Percentiles rank a stretch among this genome's conserved stretches.
Evolutionary conservation across 257 asterid species (phyloP).

Genomic region (Cordia subcordata): DNA sequence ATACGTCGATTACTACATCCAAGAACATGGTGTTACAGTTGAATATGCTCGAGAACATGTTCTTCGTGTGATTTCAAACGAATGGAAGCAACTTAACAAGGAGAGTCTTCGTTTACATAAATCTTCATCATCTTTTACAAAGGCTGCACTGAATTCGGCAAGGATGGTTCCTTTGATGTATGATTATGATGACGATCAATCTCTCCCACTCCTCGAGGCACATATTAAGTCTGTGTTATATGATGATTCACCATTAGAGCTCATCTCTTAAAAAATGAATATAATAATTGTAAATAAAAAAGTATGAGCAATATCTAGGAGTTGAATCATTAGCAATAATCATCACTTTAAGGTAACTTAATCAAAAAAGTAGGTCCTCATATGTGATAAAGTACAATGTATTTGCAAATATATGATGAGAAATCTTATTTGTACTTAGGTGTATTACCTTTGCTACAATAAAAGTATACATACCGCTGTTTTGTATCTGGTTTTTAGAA

Average conservation of each 20-base stretch:
- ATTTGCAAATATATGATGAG: no score
- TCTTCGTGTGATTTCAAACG: conserved; percentile 16
- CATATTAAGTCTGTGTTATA: conserved; percentile 9
- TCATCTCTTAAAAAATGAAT: no score
- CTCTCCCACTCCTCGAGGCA: conserved; percentile 20
- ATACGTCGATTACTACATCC: conserved; percentile 33
- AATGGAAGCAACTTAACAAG: conserved; percentile 35
- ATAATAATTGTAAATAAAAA: no score
- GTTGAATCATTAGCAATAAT: no score
- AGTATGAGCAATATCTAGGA: no score
- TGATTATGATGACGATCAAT: conserved; percentile 11
- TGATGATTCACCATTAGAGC: not conserved
- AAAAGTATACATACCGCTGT: no score
- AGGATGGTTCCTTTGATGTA: conserved; percentile 44
- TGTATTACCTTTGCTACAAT: no score
- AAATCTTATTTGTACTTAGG: no score
- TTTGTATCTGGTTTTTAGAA: no score
- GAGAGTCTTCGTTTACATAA: conserved; percentile 16
- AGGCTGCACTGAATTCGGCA: conserved; percentile 32
- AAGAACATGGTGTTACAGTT: conserved; percentile 23
- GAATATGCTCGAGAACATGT: conserved; percentile 28
- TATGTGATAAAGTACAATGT: no score
- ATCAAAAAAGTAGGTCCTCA: no score
- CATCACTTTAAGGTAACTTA: no score
- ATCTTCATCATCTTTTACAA: conserved; percentile 19